A percentile compares a stretch with the other conserved stretches of the same genome.
phyloP scores from a whole-genome alignment of 2,329 filamentous ascomycete species.

The Xylaria sp. region DNA sequence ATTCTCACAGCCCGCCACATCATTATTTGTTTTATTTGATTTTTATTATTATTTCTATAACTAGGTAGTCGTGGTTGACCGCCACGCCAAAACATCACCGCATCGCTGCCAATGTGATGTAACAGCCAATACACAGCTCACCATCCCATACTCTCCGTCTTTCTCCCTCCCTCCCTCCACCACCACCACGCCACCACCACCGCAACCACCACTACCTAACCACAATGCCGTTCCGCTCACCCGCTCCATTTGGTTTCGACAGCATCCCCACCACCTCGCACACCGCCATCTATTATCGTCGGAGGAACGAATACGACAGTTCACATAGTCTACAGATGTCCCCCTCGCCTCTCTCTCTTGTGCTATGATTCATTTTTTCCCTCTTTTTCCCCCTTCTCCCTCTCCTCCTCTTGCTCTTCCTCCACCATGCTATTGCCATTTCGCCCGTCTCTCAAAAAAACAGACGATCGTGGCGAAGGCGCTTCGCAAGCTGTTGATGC shows the following conservation, averaged over 20 bases:
- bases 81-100: conserved; percentile 34
- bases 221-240: conserved; percentile 30
- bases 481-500: conserved; percentile 15
- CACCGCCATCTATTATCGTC: conserved; percentile 37
- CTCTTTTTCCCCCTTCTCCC: neutral
- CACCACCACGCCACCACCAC: conserved; percentile 2
- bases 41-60: neutral
- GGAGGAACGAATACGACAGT: conserved; percentile 30
- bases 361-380: neutral
- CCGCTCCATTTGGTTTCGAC: conserved; percentile 28
- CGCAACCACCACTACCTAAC: conserved; percentile 7
- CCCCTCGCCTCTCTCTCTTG: conserved; percentile 6
- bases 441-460: conserved; percentile 9
- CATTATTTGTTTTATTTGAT: conserved; percentile 9
- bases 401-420: neutral
- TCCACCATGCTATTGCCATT: conserved; percentile 2
- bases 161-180: conserved; percentile 20
- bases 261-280: conserved; percentile 38
- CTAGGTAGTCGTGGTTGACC: conserved; percentile 27
- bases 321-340: conserved; percentile 19
- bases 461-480: conserved; percentile 21
- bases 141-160: conserved; percentile 14
- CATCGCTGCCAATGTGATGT: conserved; percentile 35
- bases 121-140: conserved; percentile 25
- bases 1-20: neutral